These are phyloP conservation scores for Colletotrichum sp. DNA, from an alignment of 2,329 filamentous ascomycete species.

Conservation along the genomic window DNA sequence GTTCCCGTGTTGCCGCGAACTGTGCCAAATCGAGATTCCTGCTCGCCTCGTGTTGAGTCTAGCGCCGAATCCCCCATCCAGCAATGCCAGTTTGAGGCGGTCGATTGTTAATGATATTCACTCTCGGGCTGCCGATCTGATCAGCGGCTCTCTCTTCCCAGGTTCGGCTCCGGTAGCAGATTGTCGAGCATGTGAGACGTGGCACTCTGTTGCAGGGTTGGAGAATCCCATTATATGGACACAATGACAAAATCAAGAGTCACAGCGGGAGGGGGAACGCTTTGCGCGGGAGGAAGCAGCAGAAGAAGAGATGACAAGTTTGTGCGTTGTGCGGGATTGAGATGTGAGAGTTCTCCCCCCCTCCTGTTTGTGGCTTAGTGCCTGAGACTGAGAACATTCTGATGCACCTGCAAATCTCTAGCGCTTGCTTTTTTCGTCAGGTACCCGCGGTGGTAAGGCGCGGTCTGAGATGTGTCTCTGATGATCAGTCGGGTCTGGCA, in stretches of 20 bases:
- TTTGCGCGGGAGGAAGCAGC: neutral
- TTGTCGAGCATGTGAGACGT: slow-evolving; percentile 16
- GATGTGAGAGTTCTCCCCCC: neutral
- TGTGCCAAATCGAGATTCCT: neutral
- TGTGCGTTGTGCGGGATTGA: neutral
- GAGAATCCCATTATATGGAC: neutral
- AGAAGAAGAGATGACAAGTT: neutral
- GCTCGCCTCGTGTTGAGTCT: slow-evolving; percentile 7
- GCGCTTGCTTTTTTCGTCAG: slow-evolving; percentile 9
- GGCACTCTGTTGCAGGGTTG: neutral
- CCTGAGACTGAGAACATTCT: neutral
- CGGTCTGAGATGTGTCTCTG: slow-evolving; percentile 13
- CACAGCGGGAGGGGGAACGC: neutral
- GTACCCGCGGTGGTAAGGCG: slow-evolving; percentile 11
- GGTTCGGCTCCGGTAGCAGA: neutral
- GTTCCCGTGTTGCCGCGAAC: neutral
- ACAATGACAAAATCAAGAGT: neutral
- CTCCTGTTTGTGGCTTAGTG: neutral
- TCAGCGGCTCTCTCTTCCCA: neutral
- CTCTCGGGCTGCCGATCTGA: slow-evolving; percentile 4
- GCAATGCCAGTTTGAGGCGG: neutral
- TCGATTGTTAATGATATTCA: neutral
- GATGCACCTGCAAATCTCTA: neutral
- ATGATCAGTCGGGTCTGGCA: slow-evolving; percentile 1
- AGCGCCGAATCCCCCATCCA: neutral